Percentiles rank a stretch among this genome's conserved stretches.
Evolutionary conservation across 1,284 basidiomycete genomes (phyloP).

Genomic region (Marasmius oreades): DNA sequence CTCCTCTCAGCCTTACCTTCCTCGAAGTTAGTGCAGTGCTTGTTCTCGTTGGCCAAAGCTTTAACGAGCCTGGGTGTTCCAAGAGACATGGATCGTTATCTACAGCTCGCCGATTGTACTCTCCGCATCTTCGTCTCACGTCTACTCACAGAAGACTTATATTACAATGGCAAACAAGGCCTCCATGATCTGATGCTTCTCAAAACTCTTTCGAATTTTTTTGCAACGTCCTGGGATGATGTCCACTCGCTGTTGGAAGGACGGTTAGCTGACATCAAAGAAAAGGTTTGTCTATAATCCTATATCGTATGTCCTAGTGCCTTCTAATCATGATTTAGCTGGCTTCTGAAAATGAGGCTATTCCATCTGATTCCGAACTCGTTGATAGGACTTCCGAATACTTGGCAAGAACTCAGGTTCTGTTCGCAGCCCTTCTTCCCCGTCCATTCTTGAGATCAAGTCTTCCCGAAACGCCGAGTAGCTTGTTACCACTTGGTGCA

Average conservation of each 20-base stretch:
- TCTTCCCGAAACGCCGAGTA: constrained; percentile 25
- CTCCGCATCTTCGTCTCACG: constrained; percentile 39
- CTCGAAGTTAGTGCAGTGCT: constrained; percentile 45
- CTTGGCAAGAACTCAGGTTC: constrained; percentile 42
- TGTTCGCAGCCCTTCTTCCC: constrained; percentile 46
- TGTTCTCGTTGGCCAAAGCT: constrained; percentile 51
- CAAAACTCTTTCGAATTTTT: constrained; percentile 36
- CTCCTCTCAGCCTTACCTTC: constrained; percentile 42
- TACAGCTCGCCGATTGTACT: constrained; percentile 32
- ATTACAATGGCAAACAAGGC: constrained; percentile 24
- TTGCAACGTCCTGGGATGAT: constrained; percentile 30
- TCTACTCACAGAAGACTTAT: constrained; percentile 28
- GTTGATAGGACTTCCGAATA: constrained; percentile 24
- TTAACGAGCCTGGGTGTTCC: constrained; percentile 51
- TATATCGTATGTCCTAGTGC: neutral
- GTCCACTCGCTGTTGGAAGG: constrained; percentile 8
- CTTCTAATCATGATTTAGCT: constrained; percentile 9
- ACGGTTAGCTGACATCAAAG: neutral
- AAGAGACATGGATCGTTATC: constrained; percentile 31
- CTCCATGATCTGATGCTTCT: constrained; percentile 52
- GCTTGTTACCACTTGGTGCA: constrained; percentile 40
- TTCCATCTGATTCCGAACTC: constrained; percentile 12
- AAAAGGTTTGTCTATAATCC: neutral
- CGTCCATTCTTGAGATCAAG: constrained; percentile 8
- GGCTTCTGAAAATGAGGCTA: constrained; percentile 7